Percentiles rank a stretch among this genome's conserved stretches.
Evolutionary conservation across 2,329 filamentous ascomycete species (phyloP).

Genomic region (Sordariomycetes sp.): DNA sequence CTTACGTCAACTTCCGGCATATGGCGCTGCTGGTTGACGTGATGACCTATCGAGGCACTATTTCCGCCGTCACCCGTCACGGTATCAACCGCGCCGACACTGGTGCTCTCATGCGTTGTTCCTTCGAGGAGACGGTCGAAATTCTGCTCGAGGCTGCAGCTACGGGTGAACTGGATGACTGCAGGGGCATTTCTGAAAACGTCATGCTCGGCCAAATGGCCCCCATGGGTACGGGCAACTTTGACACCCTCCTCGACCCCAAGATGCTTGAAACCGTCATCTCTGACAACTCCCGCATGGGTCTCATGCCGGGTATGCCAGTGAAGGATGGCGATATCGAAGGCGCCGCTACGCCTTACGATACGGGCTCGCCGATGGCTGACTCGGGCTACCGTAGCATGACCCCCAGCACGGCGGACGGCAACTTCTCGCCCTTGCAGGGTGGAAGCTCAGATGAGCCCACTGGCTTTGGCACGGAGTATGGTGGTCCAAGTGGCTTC

Average conservation of each 20-base stretch:
- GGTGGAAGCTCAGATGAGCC: slow-evolving; percentile 63
- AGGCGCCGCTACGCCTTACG: slow-evolving; percentile 90
- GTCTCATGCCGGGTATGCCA: slow-evolving; percentile 70
- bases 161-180: slow-evolving; percentile 92
- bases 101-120: slow-evolving; percentile 97
- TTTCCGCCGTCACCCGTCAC: slow-evolving; percentile 95
- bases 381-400: slow-evolving; percentile 60
- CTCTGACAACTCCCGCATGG: slow-evolving; percentile 81
- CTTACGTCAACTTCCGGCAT: slow-evolving; percentile 98
- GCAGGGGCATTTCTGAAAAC: slow-evolving; percentile 96
- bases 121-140: slow-evolving; percentile 98
- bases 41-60: slow-evolving; percentile 89
- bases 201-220: slow-evolving; percentile 97
- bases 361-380: slow-evolving; percentile 71
- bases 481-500: slow-evolving; percentile 42
- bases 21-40: slow-evolving; percentile 91
- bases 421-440: slow-evolving; percentile 70
- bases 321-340: slow-evolving; percentile 66
- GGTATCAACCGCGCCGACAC: slow-evolving; percentile 98
- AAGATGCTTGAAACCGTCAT: slow-evolving; percentile 94
- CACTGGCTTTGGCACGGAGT: slow-evolving; percentile 55
- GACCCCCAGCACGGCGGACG: slow-evolving; percentile 48
- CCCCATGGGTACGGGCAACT: slow-evolving; percentile 92
- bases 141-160: slow-evolving; percentile 94
- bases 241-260: slow-evolving; percentile 87